These are phyloP conservation scores for Colletotrichum acutatum DNA, from an alignment of 2,329 filamentous ascomycete genomes.

Conservation along the genomic window DNA sequence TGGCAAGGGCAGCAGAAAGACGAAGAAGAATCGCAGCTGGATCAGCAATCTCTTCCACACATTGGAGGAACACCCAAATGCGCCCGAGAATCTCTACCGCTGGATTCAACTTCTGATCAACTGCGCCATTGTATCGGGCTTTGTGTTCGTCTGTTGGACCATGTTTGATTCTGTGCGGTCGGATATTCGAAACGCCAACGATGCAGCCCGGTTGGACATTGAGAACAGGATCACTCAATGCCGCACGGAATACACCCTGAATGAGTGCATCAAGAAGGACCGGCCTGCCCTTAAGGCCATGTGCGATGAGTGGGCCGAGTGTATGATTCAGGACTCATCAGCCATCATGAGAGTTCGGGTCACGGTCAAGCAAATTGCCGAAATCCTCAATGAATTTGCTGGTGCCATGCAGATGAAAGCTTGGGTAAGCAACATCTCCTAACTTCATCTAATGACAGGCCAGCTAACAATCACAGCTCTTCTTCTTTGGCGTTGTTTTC, in stretches of 20 bases:
- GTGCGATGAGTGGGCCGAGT: slow-evolving; percentile 85
- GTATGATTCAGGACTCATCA: slow-evolving; percentile 86
- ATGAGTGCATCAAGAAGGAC: slow-evolving; percentile 74
- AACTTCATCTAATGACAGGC: not conserved
- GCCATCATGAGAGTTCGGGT: slow-evolving; percentile 83
- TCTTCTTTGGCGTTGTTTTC: slow-evolving; percentile 61
- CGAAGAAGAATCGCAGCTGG: slow-evolving; percentile 45
- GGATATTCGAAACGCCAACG: slow-evolving; percentile 79
- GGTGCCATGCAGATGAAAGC: slow-evolving; percentile 89
- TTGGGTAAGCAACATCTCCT: slow-evolving; percentile 54
- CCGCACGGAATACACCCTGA: slow-evolving; percentile 77
- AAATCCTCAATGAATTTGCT: slow-evolving; percentile 94
- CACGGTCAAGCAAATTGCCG: slow-evolving; percentile 87
- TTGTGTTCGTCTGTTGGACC: slow-evolving; percentile 72
- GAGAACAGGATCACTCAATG: slow-evolving; percentile 80
- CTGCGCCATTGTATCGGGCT: slow-evolving; percentile 64
- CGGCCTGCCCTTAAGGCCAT: slow-evolving; percentile 78
- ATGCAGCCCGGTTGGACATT: slow-evolving; percentile 75
- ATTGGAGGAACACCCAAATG: slow-evolving; percentile 67
- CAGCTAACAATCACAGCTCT: slow-evolving; percentile 50
- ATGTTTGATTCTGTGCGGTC: slow-evolving; percentile 76
- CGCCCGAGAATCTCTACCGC: slow-evolving; percentile 67
- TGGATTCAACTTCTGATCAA: slow-evolving; percentile 74
- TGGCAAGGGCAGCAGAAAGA: slow-evolving; percentile 35
- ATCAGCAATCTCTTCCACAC: slow-evolving; percentile 58